Evolutionary conservation across 345 rosid genomes (phyloP).

Genomic region (Populus ilicifolia): DNA sequence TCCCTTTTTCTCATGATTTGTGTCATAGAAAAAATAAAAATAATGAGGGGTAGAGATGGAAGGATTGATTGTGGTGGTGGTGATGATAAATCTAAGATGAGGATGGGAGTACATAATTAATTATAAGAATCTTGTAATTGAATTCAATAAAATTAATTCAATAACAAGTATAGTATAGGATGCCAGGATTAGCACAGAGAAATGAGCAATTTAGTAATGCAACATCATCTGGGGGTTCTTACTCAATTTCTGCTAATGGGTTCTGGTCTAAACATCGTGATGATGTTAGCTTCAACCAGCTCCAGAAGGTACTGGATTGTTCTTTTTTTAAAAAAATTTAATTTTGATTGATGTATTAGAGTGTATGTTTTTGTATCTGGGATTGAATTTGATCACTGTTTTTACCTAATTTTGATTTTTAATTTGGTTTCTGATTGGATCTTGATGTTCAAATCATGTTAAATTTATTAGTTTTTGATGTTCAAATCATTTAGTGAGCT

Average conservation of each 20-base stretch:
- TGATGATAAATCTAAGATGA: constrained; percentile 1
- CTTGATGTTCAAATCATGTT: constrained; percentile 17
- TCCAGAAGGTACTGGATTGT: constrained; percentile 60
- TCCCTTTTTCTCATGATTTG: background rate
- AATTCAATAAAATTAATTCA: background rate
- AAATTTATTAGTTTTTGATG: background rate
- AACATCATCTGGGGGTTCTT: constrained; percentile 15
- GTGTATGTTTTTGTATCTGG: constrained; percentile 8
- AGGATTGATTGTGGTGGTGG: background rate
- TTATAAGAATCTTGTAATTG: background rate
- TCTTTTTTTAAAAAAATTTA: background rate
- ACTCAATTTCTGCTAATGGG: constrained; percentile 39
- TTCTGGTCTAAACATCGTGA: constrained; percentile 72
- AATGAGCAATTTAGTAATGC: constrained; percentile 57
- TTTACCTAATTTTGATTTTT: constrained; percentile 8
- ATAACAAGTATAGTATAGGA: constrained; percentile 19
- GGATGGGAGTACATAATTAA: background rate
- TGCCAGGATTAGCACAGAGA: constrained; percentile 79
- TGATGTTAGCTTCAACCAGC: constrained; percentile 69
- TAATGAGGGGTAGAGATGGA: background rate
- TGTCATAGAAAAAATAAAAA: too few species aligned
- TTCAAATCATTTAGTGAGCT: constrained; percentile 2
- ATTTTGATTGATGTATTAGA: background rate
- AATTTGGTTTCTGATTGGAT: constrained; percentile 38
- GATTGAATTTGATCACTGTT: constrained; percentile 26